Base-by-base conservation (phyloP, 768 basidiomycete genomes). In the Boletus tylopilopsis region DNA sequence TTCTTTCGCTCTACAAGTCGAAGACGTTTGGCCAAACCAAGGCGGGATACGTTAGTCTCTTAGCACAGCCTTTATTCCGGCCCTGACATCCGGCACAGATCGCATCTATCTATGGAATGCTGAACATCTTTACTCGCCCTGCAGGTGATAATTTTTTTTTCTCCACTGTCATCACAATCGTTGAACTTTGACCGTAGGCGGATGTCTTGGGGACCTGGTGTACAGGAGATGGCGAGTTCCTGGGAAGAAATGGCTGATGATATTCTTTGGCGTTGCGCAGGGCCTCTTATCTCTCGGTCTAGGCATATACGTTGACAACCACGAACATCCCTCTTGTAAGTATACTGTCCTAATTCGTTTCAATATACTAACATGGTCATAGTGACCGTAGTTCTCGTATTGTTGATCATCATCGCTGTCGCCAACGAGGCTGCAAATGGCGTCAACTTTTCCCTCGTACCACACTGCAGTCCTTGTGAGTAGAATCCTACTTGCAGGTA, bases 261-360 rank as follows among this genome's bases (percentile, higher is more conserved):
- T 51, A 40, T 45, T n/a, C 21, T 11, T 51, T 10, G 50, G 50
- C 2, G 6, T 45, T 18, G 10, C 12, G 5, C 50, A 51, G 27
- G 50, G 50, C 15, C n/a, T 51, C 5, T 13, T 51, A 35, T 41
- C 50, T 19, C 21, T 51, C 10, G 44, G 44, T 19, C 38, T 51
- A 18, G 81, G 81, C 21, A 43, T 78, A 5, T 79, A 79, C 47
- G 65, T 70, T 13, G 64, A 69, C 42, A 51, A 23, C 23, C 53
- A 56, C 32, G 9, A 43, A 1, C 22, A 60, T 3, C 60, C 64
- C 21, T 56, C 59, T 3, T 53, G 65, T 65, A 24, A 45, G 59
- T 2, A 19, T 4, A 13, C 55, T 16, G 21, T 15, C 19, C 41
- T 30, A 9, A 40, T 47, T 47, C 12, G 13, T 9, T 19, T 24